Evolutionary conservation across 192 early-diverging fungal genomes (phyloP), one percentile per base, ranked within the genome.

Genomic region (Rhizoclosmatium globosum): DNA sequence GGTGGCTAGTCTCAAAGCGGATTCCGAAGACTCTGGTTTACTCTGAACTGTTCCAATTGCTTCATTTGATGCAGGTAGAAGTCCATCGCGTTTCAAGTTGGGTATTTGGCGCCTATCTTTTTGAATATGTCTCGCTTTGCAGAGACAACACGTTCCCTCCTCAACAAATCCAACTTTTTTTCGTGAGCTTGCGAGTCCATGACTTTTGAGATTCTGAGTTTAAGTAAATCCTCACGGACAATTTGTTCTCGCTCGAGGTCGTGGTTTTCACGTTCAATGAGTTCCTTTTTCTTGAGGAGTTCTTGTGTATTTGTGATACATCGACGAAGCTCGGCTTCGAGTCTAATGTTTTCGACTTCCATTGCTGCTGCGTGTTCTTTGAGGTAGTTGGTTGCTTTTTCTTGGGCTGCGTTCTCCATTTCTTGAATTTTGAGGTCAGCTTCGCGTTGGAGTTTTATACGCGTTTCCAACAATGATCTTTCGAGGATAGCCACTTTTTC

Each of bases 321-420:
- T 4, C 31, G 31, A 4, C 78, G 69, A 19, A 89, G 77, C 44
- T 87, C 76, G 0, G 11, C 43, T 58, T 87, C 87, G 31, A 89
- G 77, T 4, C 57, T 43, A 60, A 56, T 41, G 80, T 89, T 89
- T 46, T 89, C 88, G 41, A 62, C 41, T 56, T 87, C 81, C 45
- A 89, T 44, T 6, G 82, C 71, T 2, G 74, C 61, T 3, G 82
- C 86, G 68, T 89, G 88, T 41, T 81, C 72, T 7, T 71, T 69
- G 7, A 89, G 82, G 56, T 86, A 89, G 57, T 83, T 80, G 43
- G 81, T 70, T 3, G 88, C 88, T 77, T 87, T 89, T 79, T 87
- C 88, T 39, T 89, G 84, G 15, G 88, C 88, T 2, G 88, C 88
- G 45, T 71, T 69, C 71, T 89, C 88, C 88, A 89, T 89, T 47